A percentile compares a stretch with the other conserved stretches of the same genome.
Conservation (phyloP, 768 basidiomycete species). For the Lactarius quietus region DNA sequence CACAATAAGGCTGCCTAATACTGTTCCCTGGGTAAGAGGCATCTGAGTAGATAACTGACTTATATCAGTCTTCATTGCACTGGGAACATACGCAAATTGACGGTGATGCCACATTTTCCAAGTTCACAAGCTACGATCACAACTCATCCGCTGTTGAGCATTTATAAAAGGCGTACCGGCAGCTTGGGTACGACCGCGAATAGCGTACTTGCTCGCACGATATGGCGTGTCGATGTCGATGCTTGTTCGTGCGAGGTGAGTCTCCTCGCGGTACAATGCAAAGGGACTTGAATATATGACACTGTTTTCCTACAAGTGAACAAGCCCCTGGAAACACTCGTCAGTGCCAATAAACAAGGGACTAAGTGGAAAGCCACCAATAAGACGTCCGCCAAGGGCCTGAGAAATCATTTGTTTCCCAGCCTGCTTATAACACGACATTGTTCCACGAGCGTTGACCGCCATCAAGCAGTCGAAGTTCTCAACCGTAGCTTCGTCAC, state of each 20-base stretch:
- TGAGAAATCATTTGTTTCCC: constrained; percentile 29
- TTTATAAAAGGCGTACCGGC: constrained; percentile 7
- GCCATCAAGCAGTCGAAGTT: constrained; percentile 10
- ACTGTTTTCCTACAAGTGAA: constrained; percentile 18
- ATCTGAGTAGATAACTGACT: constrained; percentile 10
- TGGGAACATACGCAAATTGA: constrained; percentile 30
- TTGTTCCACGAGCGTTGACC: constrained; percentile 20
- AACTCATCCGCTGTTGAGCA: not conserved
- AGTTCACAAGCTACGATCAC: constrained; percentile 24
- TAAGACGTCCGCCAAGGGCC: constrained; percentile 20
- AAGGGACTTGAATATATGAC: constrained; percentile 1
- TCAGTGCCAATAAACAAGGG: not conserved
- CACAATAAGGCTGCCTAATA: no score
- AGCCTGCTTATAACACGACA: constrained; percentile 29
- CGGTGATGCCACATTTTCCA: constrained; percentile 25
- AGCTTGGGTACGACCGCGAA: constrained; percentile 28
- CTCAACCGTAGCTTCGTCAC: constrained; percentile 5
- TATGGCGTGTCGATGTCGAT: constrained; percentile 4
- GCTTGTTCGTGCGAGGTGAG: not conserved
- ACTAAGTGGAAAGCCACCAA: not conserved
- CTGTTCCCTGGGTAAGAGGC: not conserved
- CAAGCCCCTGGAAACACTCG: constrained; percentile 4
- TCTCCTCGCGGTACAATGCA: not conserved
- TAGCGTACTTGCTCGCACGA: constrained; percentile 27
- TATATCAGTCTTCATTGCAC: constrained; percentile 24